Percentiles rank a stretch among this genome's conserved stretches.
Evolutionary conservation across 495 filamentous ascomycete genomes (phyloP).

Genomic region (Entonaema liquescens): DNA sequence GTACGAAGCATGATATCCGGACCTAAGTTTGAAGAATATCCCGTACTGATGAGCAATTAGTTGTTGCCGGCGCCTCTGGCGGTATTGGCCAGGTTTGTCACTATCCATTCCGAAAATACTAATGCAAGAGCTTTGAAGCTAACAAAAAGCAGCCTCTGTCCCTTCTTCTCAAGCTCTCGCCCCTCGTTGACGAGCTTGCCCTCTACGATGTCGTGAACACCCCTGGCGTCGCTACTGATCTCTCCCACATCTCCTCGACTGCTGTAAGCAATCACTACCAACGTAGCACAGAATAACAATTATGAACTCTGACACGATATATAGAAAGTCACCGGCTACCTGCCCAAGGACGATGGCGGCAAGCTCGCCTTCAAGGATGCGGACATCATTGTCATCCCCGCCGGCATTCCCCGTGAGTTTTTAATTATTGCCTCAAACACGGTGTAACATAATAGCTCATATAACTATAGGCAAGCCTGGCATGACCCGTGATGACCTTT

Average conservation of each 20-base stretch:
- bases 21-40: background rate
- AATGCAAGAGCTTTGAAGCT: slow-evolving; percentile 32
- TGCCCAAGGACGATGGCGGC: slow-evolving; percentile 89
- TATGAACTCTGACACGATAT: slow-evolving; percentile 43
- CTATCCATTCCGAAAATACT: slow-evolving; percentile 2
- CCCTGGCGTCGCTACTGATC: slow-evolving; percentile 91
- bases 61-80: slow-evolving; percentile 95
- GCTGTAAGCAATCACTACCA: slow-evolving; percentile 69
- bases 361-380: slow-evolving; percentile 87
- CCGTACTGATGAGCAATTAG: slow-evolving; percentile 58
- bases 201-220: slow-evolving; percentile 99
- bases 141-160: slow-evolving; percentile 79
- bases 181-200: slow-evolving; percentile 86
- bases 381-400: slow-evolving; percentile 95
- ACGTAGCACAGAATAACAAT: background rate
- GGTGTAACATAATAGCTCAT: slow-evolving; percentile 23
- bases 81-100: slow-evolving; percentile 92
- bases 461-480: slow-evolving; percentile 84
- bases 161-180: slow-evolving; percentile 88
- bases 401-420: slow-evolving; percentile 92
- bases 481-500: slow-evolving; percentile 99
- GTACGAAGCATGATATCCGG: slow-evolving; percentile 55
- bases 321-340: slow-evolving; percentile 89
- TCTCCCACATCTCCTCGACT: slow-evolving; percentile 94
- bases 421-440: background rate